These are phyloP conservation scores for Trametes villosa DNA, from an alignment of 768 basidiomycete species.

Conservation along the genomic window DNA sequence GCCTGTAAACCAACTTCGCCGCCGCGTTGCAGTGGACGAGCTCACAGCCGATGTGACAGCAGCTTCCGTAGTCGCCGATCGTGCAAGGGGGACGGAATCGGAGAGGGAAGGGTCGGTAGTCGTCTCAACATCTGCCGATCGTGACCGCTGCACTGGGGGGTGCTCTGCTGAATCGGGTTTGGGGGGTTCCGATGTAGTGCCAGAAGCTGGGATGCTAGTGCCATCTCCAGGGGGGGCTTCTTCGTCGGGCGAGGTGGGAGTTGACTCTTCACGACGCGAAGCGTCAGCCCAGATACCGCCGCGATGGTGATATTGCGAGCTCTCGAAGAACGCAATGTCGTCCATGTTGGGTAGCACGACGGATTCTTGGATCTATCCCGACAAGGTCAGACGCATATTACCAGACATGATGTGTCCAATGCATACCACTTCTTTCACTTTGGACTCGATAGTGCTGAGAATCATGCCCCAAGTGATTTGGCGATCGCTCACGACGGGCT, in stretches of 20 bases:
- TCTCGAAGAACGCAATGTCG: conserved; percentile 96
- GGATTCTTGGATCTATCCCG: conserved; percentile 81
- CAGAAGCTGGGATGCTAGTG: conserved; percentile 38
- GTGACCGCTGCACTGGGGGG: conserved; percentile 32
- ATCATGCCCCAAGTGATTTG: conserved; percentile 97
- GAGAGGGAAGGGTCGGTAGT: conserved; percentile 22
- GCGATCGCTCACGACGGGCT: conserved; percentile 92
- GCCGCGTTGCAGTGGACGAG: conserved; percentile 36
- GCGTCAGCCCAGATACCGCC: conserved; percentile 93
- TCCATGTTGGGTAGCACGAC: conserved; percentile 98
- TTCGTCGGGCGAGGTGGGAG: conserved; percentile 14
- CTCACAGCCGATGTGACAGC: conserved; percentile 28
- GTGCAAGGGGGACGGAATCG: conserved; percentile 30
- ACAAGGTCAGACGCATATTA: background rate
- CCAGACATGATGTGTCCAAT: conserved; percentile 9
- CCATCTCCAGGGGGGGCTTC: conserved; percentile 26
- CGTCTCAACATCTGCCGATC: conserved; percentile 34
- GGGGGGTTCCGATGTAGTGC: conserved; percentile 33
- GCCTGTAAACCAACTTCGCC: conserved; percentile 61
- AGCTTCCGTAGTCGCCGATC: conserved; percentile 29
- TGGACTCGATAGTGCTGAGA: conserved; percentile 84
- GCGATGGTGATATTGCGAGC: conserved; percentile 58
- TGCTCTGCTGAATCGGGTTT: conserved; percentile 19
- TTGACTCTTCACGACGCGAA: conserved; percentile 44
- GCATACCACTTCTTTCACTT: conserved; percentile 82